Evolutionary conservation across 371 early-diverging fungal genomes (phyloP), one percentile per base, ranked within the genome.

Genomic region (Mucor plumbeus): DNA sequence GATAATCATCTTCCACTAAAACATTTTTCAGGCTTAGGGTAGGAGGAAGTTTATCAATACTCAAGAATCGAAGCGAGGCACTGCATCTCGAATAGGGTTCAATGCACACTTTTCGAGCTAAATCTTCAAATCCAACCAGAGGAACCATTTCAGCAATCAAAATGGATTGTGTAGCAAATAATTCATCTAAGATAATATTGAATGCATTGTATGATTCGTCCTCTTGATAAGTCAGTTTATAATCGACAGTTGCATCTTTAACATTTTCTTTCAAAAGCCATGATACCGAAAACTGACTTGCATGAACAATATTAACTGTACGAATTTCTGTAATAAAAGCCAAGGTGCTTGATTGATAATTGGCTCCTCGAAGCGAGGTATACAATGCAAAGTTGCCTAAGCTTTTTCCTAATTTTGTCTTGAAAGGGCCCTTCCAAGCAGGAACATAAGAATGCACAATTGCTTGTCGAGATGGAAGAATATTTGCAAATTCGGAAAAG

Each of bases 391-490:
- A 58, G 17, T 58, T 47, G 19, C 58, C 68, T 3, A 68, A 10
- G 3, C 11, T 26, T 38, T 36, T 56, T 4, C 62, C 58, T 0
- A 54, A 14, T 21, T 34, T 35, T 35, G 66, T 64, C 31, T 70
- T 65, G n/a, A 70, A 65, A 5, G 65, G 41, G 13, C 70, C 70
- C 38, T 57, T 65, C 70, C 70, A 70, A 6, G 48, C 40, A 21
- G 65, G 65, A 1, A 54, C 14, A 8, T 50, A 35, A 7, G 62
- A 14, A n/a, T 26, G 34, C 4, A 35, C 21, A 14, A 35, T 11
- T 1, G 21, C 7, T 4, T 35, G 44, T 36, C 34, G 19, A 7
- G 13, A 34, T 15, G 70, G 61, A n/a, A 69, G 56, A 8, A 60
- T 26, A 9, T 54, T 56, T 31, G 38, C 33, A 15, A 69, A 56